Conservation (phyloP, 2,329 filamentous ascomycete genomes). For the Aspergillus pseudonomiae region DNA sequence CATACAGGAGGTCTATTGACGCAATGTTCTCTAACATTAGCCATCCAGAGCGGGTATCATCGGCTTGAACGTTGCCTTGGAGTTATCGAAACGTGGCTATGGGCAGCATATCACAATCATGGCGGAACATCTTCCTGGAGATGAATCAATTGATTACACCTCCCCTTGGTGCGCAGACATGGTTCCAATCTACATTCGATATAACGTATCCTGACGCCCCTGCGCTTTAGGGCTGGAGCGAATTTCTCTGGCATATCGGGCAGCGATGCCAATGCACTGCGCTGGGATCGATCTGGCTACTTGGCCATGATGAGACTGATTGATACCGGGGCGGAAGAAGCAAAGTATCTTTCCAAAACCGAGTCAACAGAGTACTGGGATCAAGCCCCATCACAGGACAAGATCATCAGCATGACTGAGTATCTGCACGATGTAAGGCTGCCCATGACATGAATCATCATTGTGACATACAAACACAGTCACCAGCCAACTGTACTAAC, state of each 20-base stretch:
- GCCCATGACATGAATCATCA: background rate
- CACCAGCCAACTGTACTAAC: background rate
- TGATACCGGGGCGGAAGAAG: slow-evolving; percentile 32
- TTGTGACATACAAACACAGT: background rate
- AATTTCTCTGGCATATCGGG: slow-evolving; percentile 52
- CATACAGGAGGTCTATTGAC: background rate
- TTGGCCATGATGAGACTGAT: slow-evolving; percentile 37
- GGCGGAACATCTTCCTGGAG: slow-evolving; percentile 47
- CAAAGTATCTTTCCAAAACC: slow-evolving; percentile 42
- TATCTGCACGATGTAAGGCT: slow-evolving; percentile 37
- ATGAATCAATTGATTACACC: slow-evolving; percentile 44
- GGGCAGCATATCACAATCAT: slow-evolving; percentile 36
- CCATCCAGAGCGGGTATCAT: slow-evolving; percentile 13
- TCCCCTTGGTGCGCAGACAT: slow-evolving; percentile 41
- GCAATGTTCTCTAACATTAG: background rate
- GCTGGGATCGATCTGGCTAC: slow-evolving; percentile 48
- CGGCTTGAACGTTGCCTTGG: slow-evolving; percentile 15
- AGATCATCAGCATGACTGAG: slow-evolving; percentile 45
- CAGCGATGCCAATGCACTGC: slow-evolving; percentile 44
- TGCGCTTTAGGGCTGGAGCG: slow-evolving; percentile 42
- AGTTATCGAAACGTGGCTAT: slow-evolving; percentile 12
- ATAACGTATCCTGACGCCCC: background rate
- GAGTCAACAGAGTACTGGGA: slow-evolving; percentile 49
- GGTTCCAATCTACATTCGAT: background rate
- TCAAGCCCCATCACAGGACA: slow-evolving; percentile 41